A percentile compares a stretch with the other conserved stretches of the same genome.
Conservation (phyloP, 2,329 filamentous ascomycete species). For the Calonectria hongkongensis region DNA sequence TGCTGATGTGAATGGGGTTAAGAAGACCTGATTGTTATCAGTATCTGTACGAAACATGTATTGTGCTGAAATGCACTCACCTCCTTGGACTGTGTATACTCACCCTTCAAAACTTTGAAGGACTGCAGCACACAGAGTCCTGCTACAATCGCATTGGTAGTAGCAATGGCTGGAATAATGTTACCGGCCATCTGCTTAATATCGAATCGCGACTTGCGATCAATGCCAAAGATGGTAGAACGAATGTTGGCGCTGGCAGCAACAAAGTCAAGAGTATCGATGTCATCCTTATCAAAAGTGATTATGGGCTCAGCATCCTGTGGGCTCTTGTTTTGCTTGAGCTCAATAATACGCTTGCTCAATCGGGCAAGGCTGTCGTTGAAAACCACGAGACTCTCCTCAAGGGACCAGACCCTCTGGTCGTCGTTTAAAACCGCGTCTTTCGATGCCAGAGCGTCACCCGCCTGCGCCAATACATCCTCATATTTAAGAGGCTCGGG, state of each 20-base stretch:
- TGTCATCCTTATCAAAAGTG: slow-evolving; percentile 96
- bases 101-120: slow-evolving; percentile 88
- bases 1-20: slow-evolving; percentile 79
- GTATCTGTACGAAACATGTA: not conserved
- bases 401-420: slow-evolving; percentile 86
- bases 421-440: slow-evolving; percentile 77
- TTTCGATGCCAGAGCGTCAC: slow-evolving; percentile 68
- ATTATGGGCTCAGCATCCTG: slow-evolving; percentile 78
- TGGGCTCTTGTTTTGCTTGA: slow-evolving; percentile 71
- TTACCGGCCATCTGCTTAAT: slow-evolving; percentile 99
- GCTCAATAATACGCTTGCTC: slow-evolving; percentile 81
- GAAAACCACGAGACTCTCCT: slow-evolving; percentile 91
- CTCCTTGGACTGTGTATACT: slow-evolving; percentile 84
- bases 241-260: slow-evolving; percentile 92
- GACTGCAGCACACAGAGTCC: slow-evolving; percentile 93
- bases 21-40: slow-evolving; percentile 76
- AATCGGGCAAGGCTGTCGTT: slow-evolving; percentile 87
- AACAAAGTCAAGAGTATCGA: slow-evolving; percentile 96
- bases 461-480: slow-evolving; percentile 71
- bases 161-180: slow-evolving; percentile 98
- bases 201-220: slow-evolving; percentile 92
- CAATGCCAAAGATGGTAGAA: slow-evolving; percentile 91
- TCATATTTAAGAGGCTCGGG: slow-evolving; percentile 85
- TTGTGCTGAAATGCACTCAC: slow-evolving; percentile 61
- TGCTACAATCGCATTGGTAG: slow-evolving; percentile 97